These are phyloP conservation scores for Trametes cubensis DNA, from an alignment of 768 basidiomycete species.

Conservation along the genomic window DNA sequence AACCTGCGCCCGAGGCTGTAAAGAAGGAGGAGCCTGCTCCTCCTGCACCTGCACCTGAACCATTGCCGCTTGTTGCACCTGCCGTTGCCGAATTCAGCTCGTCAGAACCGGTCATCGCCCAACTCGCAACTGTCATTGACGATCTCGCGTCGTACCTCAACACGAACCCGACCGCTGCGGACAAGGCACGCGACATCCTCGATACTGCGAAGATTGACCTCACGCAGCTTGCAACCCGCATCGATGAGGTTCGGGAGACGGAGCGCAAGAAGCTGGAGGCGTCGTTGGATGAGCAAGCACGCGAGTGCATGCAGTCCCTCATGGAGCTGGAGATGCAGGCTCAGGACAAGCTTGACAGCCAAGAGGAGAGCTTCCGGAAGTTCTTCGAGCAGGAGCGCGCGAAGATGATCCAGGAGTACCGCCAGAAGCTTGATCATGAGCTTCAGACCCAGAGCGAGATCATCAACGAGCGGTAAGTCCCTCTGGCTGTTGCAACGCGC, in stretches of 20 bases:
- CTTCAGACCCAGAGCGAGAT: slow-evolving; percentile 86
- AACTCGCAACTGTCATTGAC: slow-evolving; percentile 93
- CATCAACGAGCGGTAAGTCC: slow-evolving; percentile 88
- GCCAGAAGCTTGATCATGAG: slow-evolving; percentile 84
- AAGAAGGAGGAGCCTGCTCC: slow-evolving; percentile 34
- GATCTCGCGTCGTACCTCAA: slow-evolving; percentile 83
- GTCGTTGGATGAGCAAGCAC: slow-evolving; percentile 77
- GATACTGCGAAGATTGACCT: slow-evolving; percentile 83
- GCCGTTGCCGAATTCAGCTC: slow-evolving; percentile 67
- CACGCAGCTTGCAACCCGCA: slow-evolving; percentile 70
- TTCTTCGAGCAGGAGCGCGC: slow-evolving; percentile 78
- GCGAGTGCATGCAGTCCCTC: slow-evolving; percentile 80
- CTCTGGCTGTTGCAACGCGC: background rate
- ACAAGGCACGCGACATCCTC: slow-evolving; percentile 73
- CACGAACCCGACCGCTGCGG: slow-evolving; percentile 65
- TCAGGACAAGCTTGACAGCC: slow-evolving; percentile 80
- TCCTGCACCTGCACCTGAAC: slow-evolving; percentile 38
- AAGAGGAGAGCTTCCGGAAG: slow-evolving; percentile 84
- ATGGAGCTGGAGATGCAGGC: slow-evolving; percentile 84
- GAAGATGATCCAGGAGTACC: slow-evolving; percentile 74
- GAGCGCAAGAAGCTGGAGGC: slow-evolving; percentile 70
- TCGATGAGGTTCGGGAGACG: slow-evolving; percentile 78
- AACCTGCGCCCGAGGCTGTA: slow-evolving; percentile 19
- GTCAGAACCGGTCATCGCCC: slow-evolving; percentile 90
- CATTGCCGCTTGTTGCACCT: slow-evolving; percentile 81